A percentile compares a stretch with the other conserved stretches of the same genome.
Evolutionary conservation across 768 basidiomycete species (phyloP).

Genomic region (Collybia mongolica): DNA sequence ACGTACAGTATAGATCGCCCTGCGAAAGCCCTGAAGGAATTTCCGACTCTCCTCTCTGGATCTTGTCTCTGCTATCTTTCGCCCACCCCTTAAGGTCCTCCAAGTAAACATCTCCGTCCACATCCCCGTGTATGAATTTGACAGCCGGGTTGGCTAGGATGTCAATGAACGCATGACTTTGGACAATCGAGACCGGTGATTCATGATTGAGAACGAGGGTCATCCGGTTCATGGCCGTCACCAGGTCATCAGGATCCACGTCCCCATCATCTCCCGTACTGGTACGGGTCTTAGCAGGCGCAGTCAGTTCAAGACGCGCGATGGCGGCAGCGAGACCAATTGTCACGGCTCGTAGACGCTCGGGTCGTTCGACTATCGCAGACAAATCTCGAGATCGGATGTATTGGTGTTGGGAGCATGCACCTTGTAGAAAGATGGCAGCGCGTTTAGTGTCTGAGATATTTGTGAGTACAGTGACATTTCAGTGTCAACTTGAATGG

Average conservation of each 20-base stretch:
- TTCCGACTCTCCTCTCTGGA: constrained; percentile 64
- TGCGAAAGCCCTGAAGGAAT: constrained; percentile 73
- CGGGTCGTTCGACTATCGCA: constrained; percentile 85
- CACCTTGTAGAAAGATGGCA: constrained; percentile 63
- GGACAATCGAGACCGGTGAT: constrained; percentile 41
- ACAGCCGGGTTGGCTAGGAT: constrained; percentile 62
- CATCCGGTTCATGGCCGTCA: constrained; percentile 44
- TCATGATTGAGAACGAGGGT: constrained; percentile 26
- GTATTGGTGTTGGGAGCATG: constrained; percentile 71
- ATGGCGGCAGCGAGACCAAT: constrained; percentile 80
- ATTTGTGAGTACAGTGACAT: too few relatives aligned
- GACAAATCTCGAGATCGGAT: constrained; percentile 77
- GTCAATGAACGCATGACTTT: constrained; percentile 53
- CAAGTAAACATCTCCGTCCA: constrained; percentile 65
- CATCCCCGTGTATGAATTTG: constrained; percentile 72
- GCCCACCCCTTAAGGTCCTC: constrained; percentile 62
- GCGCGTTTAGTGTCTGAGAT: constrained; percentile 2
- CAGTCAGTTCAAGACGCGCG: constrained; percentile 59
- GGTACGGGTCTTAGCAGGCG: constrained; percentile 4
- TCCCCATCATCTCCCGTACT: constrained; percentile 3
- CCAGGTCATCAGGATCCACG: constrained; percentile 38
- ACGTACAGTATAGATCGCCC: constrained; percentile 76
- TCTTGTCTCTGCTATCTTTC: constrained; percentile 56
- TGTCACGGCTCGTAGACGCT: constrained; percentile 82
- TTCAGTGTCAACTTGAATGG: too few relatives aligned